Conservation (phyloP, 495 filamentous ascomycete genomes). For the Tuber indicum region DNA sequence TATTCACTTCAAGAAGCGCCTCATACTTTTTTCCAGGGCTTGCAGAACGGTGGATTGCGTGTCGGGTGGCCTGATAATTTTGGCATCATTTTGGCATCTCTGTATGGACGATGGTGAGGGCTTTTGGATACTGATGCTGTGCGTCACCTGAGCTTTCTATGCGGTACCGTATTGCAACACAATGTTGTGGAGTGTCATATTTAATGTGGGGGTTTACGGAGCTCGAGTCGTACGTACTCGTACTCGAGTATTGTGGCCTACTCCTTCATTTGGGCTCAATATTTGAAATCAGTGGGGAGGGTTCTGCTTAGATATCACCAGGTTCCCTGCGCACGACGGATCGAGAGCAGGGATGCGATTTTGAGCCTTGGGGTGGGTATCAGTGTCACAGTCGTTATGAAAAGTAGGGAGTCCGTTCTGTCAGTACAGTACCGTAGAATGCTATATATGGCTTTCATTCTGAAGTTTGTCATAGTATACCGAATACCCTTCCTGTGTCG, state of each 20-base stretch:
- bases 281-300: background rate
- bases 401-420: background rate
- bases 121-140: background rate
- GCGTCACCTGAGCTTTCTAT: background rate
- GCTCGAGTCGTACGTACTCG: background rate
- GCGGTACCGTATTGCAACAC: background rate
- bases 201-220: background rate
- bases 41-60: background rate
- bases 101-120: background rate
- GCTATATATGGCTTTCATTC: background rate
- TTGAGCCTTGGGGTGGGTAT: background rate
- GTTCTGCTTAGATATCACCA: background rate
- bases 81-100: background rate
- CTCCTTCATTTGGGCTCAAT: background rate
- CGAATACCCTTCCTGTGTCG: background rate
- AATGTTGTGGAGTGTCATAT: background rate
- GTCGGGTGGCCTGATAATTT: background rate
- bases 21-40: background rate
- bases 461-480: background rate
- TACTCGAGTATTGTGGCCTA: background rate
- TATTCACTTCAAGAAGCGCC: background rate
- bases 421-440: background rate
- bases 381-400: background rate
- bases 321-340: background rate
- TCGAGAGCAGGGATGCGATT: background rate